These are phyloP conservation scores for Pseudogymnoascus sp. DNA, from an alignment of 2,329 filamentous ascomycete species.

Conservation along the genomic window DNA sequence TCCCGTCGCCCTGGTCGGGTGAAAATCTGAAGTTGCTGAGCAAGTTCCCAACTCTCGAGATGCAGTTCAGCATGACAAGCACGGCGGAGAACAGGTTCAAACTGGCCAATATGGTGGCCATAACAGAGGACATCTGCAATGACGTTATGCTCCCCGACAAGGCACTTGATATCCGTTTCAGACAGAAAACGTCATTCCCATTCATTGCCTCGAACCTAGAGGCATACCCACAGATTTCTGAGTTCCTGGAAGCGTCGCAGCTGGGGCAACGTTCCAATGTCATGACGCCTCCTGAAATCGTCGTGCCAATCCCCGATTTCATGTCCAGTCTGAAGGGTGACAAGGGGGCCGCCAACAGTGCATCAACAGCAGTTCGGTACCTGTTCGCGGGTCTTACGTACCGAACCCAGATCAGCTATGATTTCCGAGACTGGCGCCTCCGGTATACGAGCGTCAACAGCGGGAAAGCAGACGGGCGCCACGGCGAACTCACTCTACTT, in stretches of 20 bases:
- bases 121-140: conserved; percentile 16
- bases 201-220: conserved; percentile 12
- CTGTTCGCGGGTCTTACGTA: conserved; percentile 26
- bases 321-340: conserved; percentile 12
- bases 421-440: conserved; percentile 20
- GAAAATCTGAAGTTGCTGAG: conserved; percentile 14
- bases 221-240: conserved; percentile 12
- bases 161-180: conserved; percentile 25
- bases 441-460: conserved; percentile 23
- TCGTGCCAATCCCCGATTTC: conserved; percentile 21
- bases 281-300: conserved; percentile 21
- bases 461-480: conserved; percentile 24
- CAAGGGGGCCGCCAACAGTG: background rate
- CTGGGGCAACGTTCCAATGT: conserved; percentile 15
- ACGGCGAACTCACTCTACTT: background rate
- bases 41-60: conserved; percentile 25
- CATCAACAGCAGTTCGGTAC: conserved; percentile 23
- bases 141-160: conserved; percentile 27
- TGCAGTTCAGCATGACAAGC: conserved; percentile 19
- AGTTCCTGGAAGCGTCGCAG: conserved; percentile 19
- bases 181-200: conserved; percentile 19
- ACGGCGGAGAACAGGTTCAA: conserved; percentile 11
- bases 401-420: conserved; percentile 17
- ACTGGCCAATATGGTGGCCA: conserved; percentile 18
- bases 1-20: conserved; percentile 9